Evolutionary conservation across 306 rosid genomes (phyloP).

Genomic region (Quercus parvula): DNA sequence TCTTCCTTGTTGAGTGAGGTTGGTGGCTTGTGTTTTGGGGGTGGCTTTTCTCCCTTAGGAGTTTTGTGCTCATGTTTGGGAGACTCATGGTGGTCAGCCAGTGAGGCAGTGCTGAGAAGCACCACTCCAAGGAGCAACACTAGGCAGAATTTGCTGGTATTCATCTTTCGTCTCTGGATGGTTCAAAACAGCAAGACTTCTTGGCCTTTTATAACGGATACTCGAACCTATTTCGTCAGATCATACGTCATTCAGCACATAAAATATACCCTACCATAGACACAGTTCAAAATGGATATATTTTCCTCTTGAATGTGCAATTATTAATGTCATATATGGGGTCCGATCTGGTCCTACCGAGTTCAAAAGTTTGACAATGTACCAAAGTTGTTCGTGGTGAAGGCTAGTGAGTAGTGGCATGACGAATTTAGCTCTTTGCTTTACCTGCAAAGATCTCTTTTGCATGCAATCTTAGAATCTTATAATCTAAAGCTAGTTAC

Average conservation of each 20-base stretch:
- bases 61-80: not conserved
- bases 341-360: not conserved
- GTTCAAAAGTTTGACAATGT: not conserved
- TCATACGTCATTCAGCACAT: not conserved
- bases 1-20: not conserved
- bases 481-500: too few species aligned
- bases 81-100: not conserved
- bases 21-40: conserved; percentile 2
- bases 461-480: too few species aligned
- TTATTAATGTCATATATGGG: not conserved
- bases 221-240: not conserved
- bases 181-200: not conserved
- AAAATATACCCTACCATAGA: not conserved
- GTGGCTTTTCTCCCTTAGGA: conserved; percentile 8
- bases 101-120: not conserved
- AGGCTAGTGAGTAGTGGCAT: too few species aligned
- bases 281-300: not conserved
- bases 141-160: not conserved
- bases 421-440: too few species aligned
- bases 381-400: too few species aligned
- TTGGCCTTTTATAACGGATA: not conserved
- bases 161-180: not conserved
- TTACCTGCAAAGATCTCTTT: too few species aligned
- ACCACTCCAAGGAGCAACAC: not conserved
- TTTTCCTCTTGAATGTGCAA: not conserved